Base-by-base conservation (phyloP, 1,284 basidiomycete genomes). In the Anthracocystis setariae region DNA sequence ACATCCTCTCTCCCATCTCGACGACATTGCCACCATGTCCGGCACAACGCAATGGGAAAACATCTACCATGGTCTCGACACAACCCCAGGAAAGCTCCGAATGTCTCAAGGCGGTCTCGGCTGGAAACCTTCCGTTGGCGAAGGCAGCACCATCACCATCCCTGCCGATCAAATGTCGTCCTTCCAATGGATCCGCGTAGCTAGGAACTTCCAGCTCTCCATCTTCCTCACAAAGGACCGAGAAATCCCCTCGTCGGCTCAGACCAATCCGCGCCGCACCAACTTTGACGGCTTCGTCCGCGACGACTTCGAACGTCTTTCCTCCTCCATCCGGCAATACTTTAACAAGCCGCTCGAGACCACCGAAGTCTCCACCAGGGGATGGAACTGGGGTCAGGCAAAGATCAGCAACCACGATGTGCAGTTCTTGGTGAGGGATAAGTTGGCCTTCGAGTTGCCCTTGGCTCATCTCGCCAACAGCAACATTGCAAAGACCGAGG, bases 401-500 rank as follows among this genome's bases (percentile, higher is more conserved):
- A 61, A 77, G 44, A 71, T 82, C 39, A 77, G 66, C 49, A 76
- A 74, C 38, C 92, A 92, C 3, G 92, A 95, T 79, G 93, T 98
- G 73, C 91, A 93, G 87, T 99, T 98, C 84, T 86, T 92, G 40
- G 90, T 98, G 2, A 91, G 92, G 4, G 93, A 93, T 75, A 93
- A 91, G 84, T 90, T 91, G 0, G 88, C 92, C 0, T 98, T 99
- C 80, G 93, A 97, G 78, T 86, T 99, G 9, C 94, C 96, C 2
- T 86, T 98, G 23, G 85, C 87, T 33, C 86, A 90, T 71, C 92
- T 98, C 47, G 91, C 92, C 77, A 99, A 99, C 85, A 96, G 94
- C 44, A 98, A 98, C 85, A 98, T 98, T 80, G 93, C 94, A 13
- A 92, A 92, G 73, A 96, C 94, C 17, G 96, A 99, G 84, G 96